Percentiles rank a stretch among this genome's conserved stretches.
Evolutionary conservation across 2,329 filamentous ascomycete species (phyloP).

Genomic region (Trichoderma sp.): DNA sequence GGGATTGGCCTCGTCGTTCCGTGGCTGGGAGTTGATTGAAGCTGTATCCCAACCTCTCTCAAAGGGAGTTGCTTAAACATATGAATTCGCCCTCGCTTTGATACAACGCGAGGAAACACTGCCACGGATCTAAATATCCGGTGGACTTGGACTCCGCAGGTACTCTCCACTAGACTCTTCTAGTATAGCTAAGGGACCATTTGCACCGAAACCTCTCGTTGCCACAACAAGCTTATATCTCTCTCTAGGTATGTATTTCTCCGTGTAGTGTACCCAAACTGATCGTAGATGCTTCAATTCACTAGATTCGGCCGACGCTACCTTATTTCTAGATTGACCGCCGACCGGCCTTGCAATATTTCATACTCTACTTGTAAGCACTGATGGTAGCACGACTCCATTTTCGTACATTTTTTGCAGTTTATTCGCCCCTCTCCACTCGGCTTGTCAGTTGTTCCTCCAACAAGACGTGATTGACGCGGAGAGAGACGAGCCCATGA

Average conservation of each 20-base stretch:
- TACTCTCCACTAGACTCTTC: not conserved
- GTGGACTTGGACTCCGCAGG: not conserved
- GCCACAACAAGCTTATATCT: not conserved
- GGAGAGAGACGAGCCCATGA: not conserved
- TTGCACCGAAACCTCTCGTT: not conserved
- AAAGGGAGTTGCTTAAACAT: not conserved
- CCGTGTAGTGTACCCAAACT: not conserved
- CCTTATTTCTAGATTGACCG: not conserved
- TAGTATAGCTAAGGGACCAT: not conserved
- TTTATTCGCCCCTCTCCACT: not conserved
- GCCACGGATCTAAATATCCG: not conserved
- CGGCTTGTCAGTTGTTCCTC: not conserved
- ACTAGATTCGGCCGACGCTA: not conserved
- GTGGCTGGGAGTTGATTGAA: not conserved
- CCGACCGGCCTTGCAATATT: not conserved
- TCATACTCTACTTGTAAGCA: not conserved
- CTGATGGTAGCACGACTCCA: not conserved
- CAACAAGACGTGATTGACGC: not conserved
- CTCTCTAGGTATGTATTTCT: not conserved
- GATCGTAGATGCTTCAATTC: slow-evolving; percentile 8
- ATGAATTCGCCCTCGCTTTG: not conserved
- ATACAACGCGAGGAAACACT: not conserved
- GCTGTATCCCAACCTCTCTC: not conserved
- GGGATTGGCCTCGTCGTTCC: not conserved
- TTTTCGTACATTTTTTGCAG: not conserved